Base-by-base conservation (phyloP, 1,284 basidiomycete species). In the Serendipita sp. region DNA sequence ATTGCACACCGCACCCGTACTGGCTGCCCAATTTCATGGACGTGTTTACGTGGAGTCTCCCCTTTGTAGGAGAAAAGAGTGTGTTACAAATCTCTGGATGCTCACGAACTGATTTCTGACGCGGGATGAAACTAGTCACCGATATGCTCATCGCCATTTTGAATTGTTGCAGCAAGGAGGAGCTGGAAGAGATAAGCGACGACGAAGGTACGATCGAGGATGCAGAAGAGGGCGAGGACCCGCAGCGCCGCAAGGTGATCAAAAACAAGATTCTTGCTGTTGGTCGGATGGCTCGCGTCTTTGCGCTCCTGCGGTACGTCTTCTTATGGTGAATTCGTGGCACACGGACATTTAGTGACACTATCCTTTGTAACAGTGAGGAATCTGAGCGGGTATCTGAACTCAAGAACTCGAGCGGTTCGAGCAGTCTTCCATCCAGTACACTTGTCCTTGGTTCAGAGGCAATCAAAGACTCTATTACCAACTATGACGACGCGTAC, bases 241-340 rank as follows among this genome's bases (percentile, higher is more conserved):
- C 77, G 29, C 91, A 93, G 73, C 84, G 91, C 66, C 79, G 91
- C 68, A 85, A 87, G 70, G 79, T 88, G 66, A 91, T 94, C 80
- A 96, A 91, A 79, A 97, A 92, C 80, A 99, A 99, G 82, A 99
- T 99, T 68, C 81, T 98, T 72, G 96, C 94, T 61, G 94, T 99
- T 26, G 95, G 95, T 43, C 82, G 94, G 64, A 96, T 99, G 88
- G 87, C 93, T 17, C 80, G 93, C 53, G 93, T 99, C 47, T 99
- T 99, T 76, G 89, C 94, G 2, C 80, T 99, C 34, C 82, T 99
- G 67, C 91, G 94, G 89, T 93, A 63, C 64, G 85, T 73, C 22
- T 47, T 30, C 5, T 17, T 4, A 22, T 22, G 42, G 35, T 22
- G 22, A 22, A 22, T n/a, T 50, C 10, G 15, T 50, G 6, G 47